Percentiles rank a stretch among this genome's conserved stretches.
These are phyloP conservation scores for Salvia miltiorrhiza DNA, from an alignment of 257 asterid genomes.

Conservation along the genomic window DNA sequence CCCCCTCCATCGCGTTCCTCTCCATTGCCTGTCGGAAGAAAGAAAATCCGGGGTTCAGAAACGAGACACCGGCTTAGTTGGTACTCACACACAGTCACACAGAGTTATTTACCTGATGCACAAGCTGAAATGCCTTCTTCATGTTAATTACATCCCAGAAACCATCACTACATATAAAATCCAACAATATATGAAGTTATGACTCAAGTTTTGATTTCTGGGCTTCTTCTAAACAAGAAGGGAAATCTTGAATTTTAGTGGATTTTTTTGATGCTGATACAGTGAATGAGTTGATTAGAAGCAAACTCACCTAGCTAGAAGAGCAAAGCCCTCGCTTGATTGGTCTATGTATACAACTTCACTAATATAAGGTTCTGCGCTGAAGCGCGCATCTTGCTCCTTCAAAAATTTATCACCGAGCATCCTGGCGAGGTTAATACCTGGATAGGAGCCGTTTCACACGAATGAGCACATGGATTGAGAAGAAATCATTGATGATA, in stretches of 20 bases:
- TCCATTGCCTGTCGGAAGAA: constrained; percentile 51
- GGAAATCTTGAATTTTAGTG: neutral
- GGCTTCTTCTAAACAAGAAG: neutral
- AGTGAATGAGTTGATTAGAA: neutral
- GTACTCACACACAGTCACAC: neutral
- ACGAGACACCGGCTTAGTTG: neutral
- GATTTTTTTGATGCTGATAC: neutral
- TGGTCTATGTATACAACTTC: constrained; percentile 48
- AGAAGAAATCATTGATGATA: constrained; percentile 3
- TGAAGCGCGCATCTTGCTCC: constrained; percentile 86
- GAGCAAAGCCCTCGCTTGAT: constrained; percentile 58
- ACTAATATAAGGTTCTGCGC: constrained; percentile 89
- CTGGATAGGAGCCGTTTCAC: constrained; percentile 32
- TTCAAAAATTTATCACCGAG: constrained; percentile 96
- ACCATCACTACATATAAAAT: constrained; percentile 64
- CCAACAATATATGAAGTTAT: neutral
- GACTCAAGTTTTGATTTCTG: neutral
- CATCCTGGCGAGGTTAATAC: constrained; percentile 94
- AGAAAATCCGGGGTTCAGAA: neutral
- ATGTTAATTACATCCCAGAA: constrained; percentile 84
- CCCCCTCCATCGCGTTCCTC: constrained; percentile 33
- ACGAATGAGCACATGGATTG: constrained; percentile 4
- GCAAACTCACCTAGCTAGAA: constrained; percentile 74
- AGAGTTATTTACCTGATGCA: constrained; percentile 54
- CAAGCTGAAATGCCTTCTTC: constrained; percentile 83